phyloP scores from a whole-genome alignment of 176 grass and related monocot genomes.

The Oryza glumipatula region DNA sequence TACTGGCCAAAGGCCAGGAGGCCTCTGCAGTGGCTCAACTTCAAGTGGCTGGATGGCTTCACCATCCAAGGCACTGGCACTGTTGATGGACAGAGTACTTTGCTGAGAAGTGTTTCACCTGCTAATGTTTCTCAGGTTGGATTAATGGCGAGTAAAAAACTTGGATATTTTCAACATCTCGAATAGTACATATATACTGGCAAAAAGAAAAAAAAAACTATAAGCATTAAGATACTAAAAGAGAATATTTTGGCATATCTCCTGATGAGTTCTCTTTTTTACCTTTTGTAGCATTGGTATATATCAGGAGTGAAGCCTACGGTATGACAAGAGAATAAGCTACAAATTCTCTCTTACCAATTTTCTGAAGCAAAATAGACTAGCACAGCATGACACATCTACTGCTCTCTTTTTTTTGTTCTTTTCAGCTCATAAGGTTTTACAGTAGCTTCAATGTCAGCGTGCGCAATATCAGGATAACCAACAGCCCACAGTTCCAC shows the following conservation, averaged over 20 bases:
- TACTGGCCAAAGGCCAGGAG: constrained; percentile 48
- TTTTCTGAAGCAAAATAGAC: not conserved
- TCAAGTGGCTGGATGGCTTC: constrained; percentile 73
- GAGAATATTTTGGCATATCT: not conserved
- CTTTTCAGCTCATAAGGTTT: constrained; percentile 59
- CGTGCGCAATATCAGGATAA: constrained; percentile 49
- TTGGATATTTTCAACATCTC: not conserved
- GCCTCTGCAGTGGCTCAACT: constrained; percentile 77
- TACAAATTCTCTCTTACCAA: not conserved
- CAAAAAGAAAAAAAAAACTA: too few species aligned
- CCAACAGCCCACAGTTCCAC: constrained; percentile 75
- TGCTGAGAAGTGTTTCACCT: constrained; percentile 35
- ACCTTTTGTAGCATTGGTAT: constrained; percentile 18
- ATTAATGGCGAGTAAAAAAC: not conserved
- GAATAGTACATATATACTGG: not conserved
- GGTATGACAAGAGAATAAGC: constrained; percentile 11
- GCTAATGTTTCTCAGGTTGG: constrained; percentile 26
- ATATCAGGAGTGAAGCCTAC: constrained; percentile 48
- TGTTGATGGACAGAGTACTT: constrained; percentile 53
- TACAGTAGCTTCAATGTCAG: constrained; percentile 66
- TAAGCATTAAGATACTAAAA: not conserved
- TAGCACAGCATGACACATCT: not conserved
- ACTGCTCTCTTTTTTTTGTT: not conserved
- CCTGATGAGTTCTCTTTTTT: not conserved
- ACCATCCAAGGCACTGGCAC: constrained; percentile 61